These are phyloP conservation scores for Populus hybrid DNA, from an alignment of 441 rosid species.

Conservation along the genomic window DNA sequence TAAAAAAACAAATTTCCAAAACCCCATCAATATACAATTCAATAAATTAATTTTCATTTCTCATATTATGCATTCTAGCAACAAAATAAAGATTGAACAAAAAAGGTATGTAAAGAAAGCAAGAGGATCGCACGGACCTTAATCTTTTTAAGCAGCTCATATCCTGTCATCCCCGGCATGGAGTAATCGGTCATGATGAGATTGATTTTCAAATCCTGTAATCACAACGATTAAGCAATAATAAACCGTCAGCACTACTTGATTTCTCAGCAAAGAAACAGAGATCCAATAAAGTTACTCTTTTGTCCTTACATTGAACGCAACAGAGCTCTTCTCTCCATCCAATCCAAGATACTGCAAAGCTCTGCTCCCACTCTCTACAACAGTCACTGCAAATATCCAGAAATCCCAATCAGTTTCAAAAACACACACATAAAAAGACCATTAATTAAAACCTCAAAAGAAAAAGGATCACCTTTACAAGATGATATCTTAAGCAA, in stretches of 20 bases:
- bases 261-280: constrained; percentile 24
- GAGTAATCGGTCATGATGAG: constrained; percentile 94
- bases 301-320: constrained; percentile 46
- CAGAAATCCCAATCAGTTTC: not conserved
- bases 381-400: constrained; percentile 66
- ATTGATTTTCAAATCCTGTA: constrained; percentile 81
- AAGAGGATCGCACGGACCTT: constrained; percentile 39
- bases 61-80: not conserved
- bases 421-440: not conserved
- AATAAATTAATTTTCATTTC: too few species aligned
- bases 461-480: constrained; percentile 41
- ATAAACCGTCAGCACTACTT: not conserved
- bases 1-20: constrained; percentile 5
- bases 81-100: not conserved
- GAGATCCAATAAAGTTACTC: not conserved
- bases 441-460: not conserved
- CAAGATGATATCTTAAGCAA: constrained; percentile 74
- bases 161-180: constrained; percentile 95
- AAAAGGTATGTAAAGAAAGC: not conserved
- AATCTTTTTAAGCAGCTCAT: constrained; percentile 86
- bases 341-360: constrained; percentile 94
- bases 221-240: not conserved
- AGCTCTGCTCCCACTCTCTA: constrained; percentile 86
- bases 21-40: not conserved
- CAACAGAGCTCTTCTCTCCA: constrained; percentile 52